Evolutionary conservation across 768 basidiomycete species (phyloP).

Genomic region (Boletus vinaceobasis): DNA sequence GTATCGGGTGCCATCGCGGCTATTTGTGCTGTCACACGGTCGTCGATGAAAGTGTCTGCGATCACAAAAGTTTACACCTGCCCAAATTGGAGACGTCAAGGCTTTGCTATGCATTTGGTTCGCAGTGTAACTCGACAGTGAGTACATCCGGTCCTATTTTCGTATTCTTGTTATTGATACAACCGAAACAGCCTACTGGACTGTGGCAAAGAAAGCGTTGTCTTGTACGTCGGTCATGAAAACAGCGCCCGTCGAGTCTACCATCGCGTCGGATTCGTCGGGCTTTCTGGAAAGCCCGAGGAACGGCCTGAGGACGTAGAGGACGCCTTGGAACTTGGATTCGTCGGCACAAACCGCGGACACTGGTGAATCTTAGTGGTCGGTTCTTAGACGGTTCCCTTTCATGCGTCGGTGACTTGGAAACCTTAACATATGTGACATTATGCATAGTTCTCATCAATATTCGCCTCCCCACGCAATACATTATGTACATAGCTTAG

Average conservation of each 20-base stretch:
- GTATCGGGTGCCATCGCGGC: slow-evolving; percentile 40
- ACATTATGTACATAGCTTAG: background rate
- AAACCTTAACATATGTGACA: background rate
- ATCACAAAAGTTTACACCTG: slow-evolving; percentile 60
- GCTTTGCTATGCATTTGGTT: slow-evolving; percentile 53
- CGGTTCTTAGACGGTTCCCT: background rate
- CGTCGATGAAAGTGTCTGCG: slow-evolving; percentile 45
- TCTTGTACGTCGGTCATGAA: slow-evolving; percentile 52
- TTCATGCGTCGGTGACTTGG: background rate
- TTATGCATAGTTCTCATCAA: background rate
- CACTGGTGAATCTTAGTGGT: slow-evolving; percentile 43
- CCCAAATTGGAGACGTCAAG: slow-evolving; percentile 40
- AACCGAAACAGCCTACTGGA: slow-evolving; percentile 34
- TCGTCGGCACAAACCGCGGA: slow-evolving; percentile 43
- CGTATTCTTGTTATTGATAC: background rate
- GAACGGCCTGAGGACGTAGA: slow-evolving; percentile 41
- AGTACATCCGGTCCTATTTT: slow-evolving; percentile 13
- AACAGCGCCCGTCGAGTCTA: slow-evolving; percentile 53
- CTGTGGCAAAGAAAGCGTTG: slow-evolving; percentile 45
- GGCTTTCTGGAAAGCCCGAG: slow-evolving; percentile 35
- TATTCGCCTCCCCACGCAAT: background rate
- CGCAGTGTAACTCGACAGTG: slow-evolving; percentile 43
- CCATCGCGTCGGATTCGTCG: slow-evolving; percentile 50
- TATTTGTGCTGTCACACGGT: slow-evolving; percentile 57
- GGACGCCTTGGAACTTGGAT: slow-evolving; percentile 53